phyloP scores from a whole-genome alignment of 2,329 filamentous ascomycete species.

The Leptodontidium sp. region DNA sequence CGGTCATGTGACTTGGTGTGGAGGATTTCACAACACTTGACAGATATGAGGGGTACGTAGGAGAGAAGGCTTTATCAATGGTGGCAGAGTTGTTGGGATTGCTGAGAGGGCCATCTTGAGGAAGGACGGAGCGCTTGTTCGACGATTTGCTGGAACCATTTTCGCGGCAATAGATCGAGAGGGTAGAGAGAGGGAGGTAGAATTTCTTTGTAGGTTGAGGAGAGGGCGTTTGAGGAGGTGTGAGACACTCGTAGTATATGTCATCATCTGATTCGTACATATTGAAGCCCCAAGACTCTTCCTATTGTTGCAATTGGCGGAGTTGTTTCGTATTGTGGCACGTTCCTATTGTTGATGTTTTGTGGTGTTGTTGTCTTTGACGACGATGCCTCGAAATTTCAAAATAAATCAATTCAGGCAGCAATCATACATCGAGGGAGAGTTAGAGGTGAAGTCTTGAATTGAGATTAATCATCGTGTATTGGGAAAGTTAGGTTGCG shows the following conservation, averaged over 20 bases:
- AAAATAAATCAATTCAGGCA: constrained; percentile 12
- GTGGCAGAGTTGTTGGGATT: too few species aligned
- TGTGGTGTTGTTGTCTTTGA: constrained; percentile 1
- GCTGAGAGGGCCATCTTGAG: neutral
- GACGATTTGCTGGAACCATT: neutral
- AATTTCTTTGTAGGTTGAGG: neutral
- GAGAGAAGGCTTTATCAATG: neutral
- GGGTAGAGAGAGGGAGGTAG: neutral
- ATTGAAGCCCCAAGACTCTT: neutral
- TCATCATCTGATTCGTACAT: neutral
- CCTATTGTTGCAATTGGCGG: neutral
- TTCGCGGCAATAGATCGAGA: constrained; percentile 7
- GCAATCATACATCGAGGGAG: neutral
- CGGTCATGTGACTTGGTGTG: neutral
- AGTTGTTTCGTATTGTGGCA: constrained; percentile 5
- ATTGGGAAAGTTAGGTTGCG: neutral
- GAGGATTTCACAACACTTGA: neutral
- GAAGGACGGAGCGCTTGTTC: neutral
- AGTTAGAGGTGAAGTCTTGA: constrained; percentile 4
- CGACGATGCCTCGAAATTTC: neutral
- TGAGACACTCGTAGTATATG: neutral
- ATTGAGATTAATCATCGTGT: neutral
- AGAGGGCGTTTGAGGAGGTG: neutral
- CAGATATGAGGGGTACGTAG: too few species aligned
- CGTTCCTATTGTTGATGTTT: constrained; percentile 19